Evolutionary conservation across 2,329 filamentous ascomycete species (phyloP).

Genomic region (Emmonsiellopsis sp.): DNA sequence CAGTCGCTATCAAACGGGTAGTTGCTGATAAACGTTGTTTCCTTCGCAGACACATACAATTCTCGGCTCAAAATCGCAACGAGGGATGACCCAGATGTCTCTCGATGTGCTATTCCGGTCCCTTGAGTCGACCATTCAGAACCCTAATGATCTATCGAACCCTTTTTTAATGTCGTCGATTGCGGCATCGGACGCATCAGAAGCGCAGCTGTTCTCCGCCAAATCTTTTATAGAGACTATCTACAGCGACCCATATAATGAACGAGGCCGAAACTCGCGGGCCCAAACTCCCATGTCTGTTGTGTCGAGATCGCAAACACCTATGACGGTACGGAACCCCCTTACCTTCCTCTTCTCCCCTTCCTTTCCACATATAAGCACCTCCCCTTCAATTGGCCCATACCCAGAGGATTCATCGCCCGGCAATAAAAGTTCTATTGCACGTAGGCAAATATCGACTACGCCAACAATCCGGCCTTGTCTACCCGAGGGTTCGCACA

Average conservation of each 20-base stretch:
- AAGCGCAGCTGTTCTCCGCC: slow-evolving; percentile 67
- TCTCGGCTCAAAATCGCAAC: slow-evolving; percentile 73
- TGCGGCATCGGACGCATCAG: slow-evolving; percentile 66
- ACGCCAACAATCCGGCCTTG: slow-evolving; percentile 8
- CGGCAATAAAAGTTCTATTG: slow-evolving; percentile 6
- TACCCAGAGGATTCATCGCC: slow-evolving; percentile 9
- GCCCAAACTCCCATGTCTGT: slow-evolving; percentile 62
- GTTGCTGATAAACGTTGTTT: neutral
- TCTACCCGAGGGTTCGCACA: neutral
- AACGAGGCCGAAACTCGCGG: slow-evolving; percentile 52
- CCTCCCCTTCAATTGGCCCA: slow-evolving; percentile 11
- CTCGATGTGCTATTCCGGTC: slow-evolving; percentile 85
- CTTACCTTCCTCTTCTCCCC: slow-evolving; percentile 18
- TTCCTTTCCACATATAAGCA: slow-evolving; percentile 12
- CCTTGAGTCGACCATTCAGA: slow-evolving; percentile 61
- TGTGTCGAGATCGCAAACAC: slow-evolving; percentile 38
- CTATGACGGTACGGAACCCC: slow-evolving; percentile 33
- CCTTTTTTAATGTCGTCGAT: slow-evolving; percentile 63
- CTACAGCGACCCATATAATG: slow-evolving; percentile 55
- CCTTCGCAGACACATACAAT: slow-evolving; percentile 80
- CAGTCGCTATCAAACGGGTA: neutral
- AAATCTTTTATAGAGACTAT: slow-evolving; percentile 68
- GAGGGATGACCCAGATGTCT: slow-evolving; percentile 82
- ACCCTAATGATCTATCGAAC: slow-evolving; percentile 42
- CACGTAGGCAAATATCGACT: slow-evolving; percentile 4